phyloP scores from a whole-genome alignment of 225 moss, liverwort and hornwort species.

The Marchantia polymorpha region DNA sequence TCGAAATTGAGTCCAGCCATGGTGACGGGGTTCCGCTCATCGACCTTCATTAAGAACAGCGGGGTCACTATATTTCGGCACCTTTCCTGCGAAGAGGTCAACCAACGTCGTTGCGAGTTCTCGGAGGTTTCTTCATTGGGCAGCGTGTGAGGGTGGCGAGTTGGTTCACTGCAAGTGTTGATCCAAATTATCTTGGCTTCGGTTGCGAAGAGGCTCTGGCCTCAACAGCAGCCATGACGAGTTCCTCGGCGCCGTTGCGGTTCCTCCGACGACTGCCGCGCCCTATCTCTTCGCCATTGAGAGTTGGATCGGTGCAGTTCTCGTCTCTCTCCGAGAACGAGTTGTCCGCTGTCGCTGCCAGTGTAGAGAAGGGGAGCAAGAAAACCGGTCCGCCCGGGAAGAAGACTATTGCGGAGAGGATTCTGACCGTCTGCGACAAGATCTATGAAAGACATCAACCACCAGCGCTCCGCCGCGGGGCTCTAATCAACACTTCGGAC shows the following conservation, averaged over 20 bases:
- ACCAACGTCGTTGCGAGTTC: no score
- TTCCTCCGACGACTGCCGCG: not conserved
- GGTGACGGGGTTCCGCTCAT: no score
- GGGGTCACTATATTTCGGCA: no score
- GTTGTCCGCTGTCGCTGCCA: not conserved
- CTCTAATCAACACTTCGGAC: constrained; percentile 12
- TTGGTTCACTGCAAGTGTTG: no score
- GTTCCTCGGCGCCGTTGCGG: constrained; percentile 5
- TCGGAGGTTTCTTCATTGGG: no score
- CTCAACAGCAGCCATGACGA: constrained; percentile 29
- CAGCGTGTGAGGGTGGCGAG: no score
- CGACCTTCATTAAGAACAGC: no score
- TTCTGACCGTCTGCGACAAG: constrained; percentile 36
- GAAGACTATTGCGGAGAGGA: constrained; percentile 32
- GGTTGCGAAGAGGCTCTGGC: not conserved
- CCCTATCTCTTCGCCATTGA: not conserved
- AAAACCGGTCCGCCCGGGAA: not conserved
- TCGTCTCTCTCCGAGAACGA: constrained; percentile 32
- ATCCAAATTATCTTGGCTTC: no score
- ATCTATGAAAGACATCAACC: constrained; percentile 39
- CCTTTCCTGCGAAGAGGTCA: no score
- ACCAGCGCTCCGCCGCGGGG: constrained; percentile 44
- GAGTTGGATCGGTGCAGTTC: not conserved
- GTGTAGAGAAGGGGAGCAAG: constrained; percentile 15
- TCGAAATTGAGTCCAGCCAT: no score